Conservation (phyloP, 2,329 filamentous ascomycete species). For the Alternaria arbusti region DNA sequence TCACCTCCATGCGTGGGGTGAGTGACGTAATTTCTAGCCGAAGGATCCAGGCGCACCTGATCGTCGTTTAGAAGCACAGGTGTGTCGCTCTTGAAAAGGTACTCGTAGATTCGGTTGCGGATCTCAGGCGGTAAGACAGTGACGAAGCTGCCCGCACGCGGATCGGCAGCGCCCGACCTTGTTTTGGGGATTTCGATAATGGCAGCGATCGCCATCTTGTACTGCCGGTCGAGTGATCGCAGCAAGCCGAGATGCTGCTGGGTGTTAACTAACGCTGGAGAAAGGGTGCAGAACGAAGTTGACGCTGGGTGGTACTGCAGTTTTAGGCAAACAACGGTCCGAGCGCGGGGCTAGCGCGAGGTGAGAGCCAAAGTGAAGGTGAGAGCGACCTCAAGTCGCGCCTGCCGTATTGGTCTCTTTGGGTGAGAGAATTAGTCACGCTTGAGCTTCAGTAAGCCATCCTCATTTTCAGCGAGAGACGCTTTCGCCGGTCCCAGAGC, state of each 20-base stretch:
- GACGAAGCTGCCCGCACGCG: background rate
- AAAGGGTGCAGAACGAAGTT: background rate
- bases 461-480: background rate
- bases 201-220: background rate
- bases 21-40: accelerated
- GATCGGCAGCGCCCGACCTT: background rate
- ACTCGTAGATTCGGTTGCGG: background rate
- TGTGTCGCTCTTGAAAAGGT: background rate
- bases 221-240: background rate
- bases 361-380: background rate
- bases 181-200: background rate
- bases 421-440: background rate
- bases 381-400: background rate
- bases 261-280: too few relatives aligned
- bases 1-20: too few relatives aligned
- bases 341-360: background rate
- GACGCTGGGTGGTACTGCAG: background rate
- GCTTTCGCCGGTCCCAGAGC: background rate
- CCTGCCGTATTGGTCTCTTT: background rate
- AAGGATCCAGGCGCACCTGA: too few relatives aligned
- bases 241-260: background rate
- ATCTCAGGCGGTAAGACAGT: background rate
- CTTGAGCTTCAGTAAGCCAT: background rate
- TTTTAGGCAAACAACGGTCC: background rate
- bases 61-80: too few relatives aligned